These are phyloP conservation scores for Biscutella auriculata DNA, from an alignment of 441 rosid species.

Conservation along the genomic window DNA sequence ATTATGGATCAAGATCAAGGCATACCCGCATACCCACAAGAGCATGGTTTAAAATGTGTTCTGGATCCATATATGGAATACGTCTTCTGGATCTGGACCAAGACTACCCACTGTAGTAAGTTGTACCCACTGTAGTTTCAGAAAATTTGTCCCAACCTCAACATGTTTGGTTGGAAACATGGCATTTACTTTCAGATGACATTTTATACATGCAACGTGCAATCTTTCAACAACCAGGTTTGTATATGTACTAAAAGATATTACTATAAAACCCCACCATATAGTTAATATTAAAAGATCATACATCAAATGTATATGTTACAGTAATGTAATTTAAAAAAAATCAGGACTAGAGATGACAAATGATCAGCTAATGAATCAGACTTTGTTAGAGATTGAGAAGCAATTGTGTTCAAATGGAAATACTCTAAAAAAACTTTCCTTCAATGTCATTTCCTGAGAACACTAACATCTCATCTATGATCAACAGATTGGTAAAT, in stretches of 20 bases:
- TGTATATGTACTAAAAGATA: no score
- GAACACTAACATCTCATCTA: background rate
- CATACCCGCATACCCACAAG: no score
- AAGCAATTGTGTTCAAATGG: background rate
- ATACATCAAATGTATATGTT: no score
- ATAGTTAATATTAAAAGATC: no score
- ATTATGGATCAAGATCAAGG: no score
- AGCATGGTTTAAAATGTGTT: no score
- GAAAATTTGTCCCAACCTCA: background rate
- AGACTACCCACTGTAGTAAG: no score
- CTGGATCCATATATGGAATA: no score
- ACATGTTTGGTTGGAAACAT: background rate
- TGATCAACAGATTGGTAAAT: background rate
- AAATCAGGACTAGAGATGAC: background rate
- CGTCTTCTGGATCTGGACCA: no score
- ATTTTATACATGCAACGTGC: background rate
- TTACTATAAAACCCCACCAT: no score
- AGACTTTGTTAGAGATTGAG: background rate
- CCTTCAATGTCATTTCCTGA: background rate
- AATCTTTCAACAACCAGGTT: background rate
- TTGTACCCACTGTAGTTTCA: background rate
- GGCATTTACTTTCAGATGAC: background rate
- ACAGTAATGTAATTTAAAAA: no score
- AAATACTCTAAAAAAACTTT: background rate
- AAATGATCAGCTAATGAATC: background rate